phyloP scores from a whole-genome alignment of 106 monocot genomes.

The Phalaenopsis equestris region DNA sequence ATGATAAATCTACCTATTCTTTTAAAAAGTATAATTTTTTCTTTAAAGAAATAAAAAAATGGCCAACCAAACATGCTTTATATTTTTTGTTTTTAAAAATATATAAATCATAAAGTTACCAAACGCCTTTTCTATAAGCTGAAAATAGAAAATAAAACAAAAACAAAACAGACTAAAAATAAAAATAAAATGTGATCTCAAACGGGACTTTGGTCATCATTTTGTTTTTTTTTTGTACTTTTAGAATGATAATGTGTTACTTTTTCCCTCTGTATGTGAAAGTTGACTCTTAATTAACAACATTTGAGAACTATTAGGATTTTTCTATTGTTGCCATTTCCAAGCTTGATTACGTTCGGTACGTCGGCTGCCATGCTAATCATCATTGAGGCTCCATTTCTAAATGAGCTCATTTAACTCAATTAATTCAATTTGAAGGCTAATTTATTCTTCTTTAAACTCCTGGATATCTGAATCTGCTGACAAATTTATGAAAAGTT shows the following conservation, averaged over 20 bases:
- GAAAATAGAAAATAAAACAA: too few species aligned
- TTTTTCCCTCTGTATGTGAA: background rate
- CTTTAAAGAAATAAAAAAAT: too few species aligned
- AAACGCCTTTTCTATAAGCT: too few species aligned
- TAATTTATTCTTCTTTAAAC: background rate
- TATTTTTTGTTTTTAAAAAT: too few species aligned
- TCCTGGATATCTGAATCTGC: background rate
- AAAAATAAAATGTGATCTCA: too few species aligned
- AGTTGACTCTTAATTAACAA: background rate
- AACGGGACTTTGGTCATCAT: background rate
- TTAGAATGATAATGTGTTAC: background rate
- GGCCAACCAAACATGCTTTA: too few species aligned
- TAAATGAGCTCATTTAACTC: background rate
- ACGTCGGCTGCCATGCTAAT: background rate
- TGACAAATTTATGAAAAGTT: background rate
- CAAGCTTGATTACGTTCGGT: background rate
- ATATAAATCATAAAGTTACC: too few species aligned
- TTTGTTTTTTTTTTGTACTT: background rate
- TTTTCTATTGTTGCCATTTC: conserved; percentile 1
- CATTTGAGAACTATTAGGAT: background rate
- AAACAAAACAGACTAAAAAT: too few species aligned
- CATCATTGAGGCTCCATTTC: background rate
- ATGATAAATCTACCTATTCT: too few species aligned
- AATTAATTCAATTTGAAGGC: background rate
- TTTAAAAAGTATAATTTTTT: too few species aligned